Percentiles rank a stretch among this genome's conserved stretches.
These are phyloP conservation scores for Cladophialophora exuberans DNA, from an alignment of 2,329 filamentous ascomycete species.

Conservation along the genomic window DNA sequence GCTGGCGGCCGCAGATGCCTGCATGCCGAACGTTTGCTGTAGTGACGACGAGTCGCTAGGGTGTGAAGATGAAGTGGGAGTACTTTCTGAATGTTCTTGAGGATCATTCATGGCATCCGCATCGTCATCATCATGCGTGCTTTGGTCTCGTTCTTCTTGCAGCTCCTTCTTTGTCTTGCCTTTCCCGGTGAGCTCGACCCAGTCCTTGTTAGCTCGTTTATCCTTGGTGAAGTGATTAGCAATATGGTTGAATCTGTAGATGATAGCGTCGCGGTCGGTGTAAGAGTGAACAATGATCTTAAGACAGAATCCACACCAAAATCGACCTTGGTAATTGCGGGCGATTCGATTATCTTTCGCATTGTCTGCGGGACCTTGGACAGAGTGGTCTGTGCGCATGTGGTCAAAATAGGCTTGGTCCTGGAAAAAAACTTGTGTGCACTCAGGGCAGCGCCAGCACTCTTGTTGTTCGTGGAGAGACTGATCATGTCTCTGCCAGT, in stretches of 20 bases:
- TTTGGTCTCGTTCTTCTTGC: neutral
- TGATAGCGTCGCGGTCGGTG: conserved; percentile 60
- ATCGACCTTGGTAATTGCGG: conserved; percentile 65
- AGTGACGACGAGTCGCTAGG: conserved; percentile 3
- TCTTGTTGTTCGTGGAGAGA: conserved; percentile 74
- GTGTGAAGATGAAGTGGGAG: conserved; percentile 3
- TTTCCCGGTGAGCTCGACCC: conserved; percentile 27
- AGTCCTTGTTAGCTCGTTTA: conserved; percentile 15
- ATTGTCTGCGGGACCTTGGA: conserved; percentile 26
- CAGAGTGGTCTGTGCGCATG: conserved; percentile 17
- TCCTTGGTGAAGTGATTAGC: conserved; percentile 57
- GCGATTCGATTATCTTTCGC: conserved; percentile 64
- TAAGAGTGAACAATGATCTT: conserved; percentile 57
- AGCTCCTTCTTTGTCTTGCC: conserved; percentile 19
- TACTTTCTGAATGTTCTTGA: neutral
- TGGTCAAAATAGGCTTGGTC: conserved; percentile 58
- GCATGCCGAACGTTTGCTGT: conserved; percentile 1
- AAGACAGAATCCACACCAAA: conserved; percentile 88
- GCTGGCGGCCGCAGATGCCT: too few relatives aligned
- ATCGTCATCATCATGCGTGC: neutral
- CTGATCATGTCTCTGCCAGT: conserved; percentile 91
- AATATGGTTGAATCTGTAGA: conserved; percentile 72
- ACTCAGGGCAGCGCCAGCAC: conserved; percentile 66
- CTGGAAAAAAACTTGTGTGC: conserved; percentile 24
- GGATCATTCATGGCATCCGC: neutral